Evolutionary conservation across 768 basidiomycete genomes (phyloP).

Genomic region (Epithele typhae): DNA sequence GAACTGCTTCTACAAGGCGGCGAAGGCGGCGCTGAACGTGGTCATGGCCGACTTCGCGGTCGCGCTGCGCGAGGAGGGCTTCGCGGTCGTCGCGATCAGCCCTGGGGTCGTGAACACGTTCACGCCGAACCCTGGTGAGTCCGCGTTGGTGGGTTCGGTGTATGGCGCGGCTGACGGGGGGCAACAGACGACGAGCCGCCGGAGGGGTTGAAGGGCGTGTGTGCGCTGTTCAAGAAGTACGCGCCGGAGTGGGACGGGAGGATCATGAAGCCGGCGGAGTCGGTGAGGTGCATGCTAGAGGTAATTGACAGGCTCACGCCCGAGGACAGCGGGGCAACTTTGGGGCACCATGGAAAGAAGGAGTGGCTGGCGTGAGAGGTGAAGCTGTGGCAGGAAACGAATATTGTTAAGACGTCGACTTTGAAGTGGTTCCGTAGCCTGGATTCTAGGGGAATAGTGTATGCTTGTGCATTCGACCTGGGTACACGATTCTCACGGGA

Average conservation of each 20-base stretch:
- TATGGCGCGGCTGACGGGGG: not conserved
- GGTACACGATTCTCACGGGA: too few relatives aligned
- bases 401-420: too few relatives aligned
- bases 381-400: too few relatives aligned
- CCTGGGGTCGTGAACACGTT: conserved; percentile 35
- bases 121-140: conserved; percentile 13
- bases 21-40: conserved; percentile 37
- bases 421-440: too few relatives aligned
- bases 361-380: too few relatives aligned
- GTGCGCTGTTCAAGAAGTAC: conserved; percentile 18
- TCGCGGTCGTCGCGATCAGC: conserved; percentile 33
- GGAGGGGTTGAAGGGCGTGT: conserved; percentile 23
- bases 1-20: conserved; percentile 27
- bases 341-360: not conserved
- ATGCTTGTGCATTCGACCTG: too few relatives aligned
- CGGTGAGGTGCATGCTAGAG: conserved; percentile 8
- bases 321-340: conserved; percentile 15
- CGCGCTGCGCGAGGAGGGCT: conserved; percentile 24
- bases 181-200: not conserved
- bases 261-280: conserved; percentile 12
- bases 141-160: not conserved
- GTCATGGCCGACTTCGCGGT: conserved; percentile 33
- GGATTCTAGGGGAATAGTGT: too few relatives aligned
- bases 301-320: conserved; percentile 1
- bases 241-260: conserved; percentile 13